Evolutionary conservation across 345 rosid species (phyloP), one percentile per base, ranked within the genome.

Genomic region (Citrus unshiu): DNA sequence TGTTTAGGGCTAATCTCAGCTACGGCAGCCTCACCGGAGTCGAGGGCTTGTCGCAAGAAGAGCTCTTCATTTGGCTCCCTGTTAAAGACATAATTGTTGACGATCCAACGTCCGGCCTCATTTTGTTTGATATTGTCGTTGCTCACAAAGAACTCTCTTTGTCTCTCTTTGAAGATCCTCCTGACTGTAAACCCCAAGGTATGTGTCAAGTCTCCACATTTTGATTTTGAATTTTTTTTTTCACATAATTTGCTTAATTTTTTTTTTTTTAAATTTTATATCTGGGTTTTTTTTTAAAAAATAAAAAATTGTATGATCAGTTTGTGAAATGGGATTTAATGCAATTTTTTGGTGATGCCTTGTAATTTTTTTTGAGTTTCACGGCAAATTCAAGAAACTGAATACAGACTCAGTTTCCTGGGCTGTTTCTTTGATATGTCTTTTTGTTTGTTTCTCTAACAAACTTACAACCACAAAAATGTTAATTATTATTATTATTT

Each of bases 141-240:
- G 99, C 98, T 58, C 88, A 80, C 35, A 96, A 96, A 75, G 97
- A 93, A 43, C 82, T 96, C 14, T 90, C 99, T 2, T 61, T 90
- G 5, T 91, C 99, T 30, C 90, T 96, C 79, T 94, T 96, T 68
- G 99, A 96, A 87, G 88, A 83, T 12, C 99, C 98, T 6, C 99
- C 98, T 19, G 72, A 76, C 59, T 96, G 99, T 77, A 88, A 74
- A 59, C 90, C 93, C 51, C 88, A 85, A 85, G 93, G 93, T 88
- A 82, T 9, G 9, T 22, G 21, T 13, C n/a, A 32, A 32, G 35
- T 14, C 19, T 5, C 68, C n/a, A 8, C 69, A 65, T 65, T 65
- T 34, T 65, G 27, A 4, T 27, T 19, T 62, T 62, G 18, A 32
- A 32, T 32, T 61, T 61, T 29, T 34, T 24, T 9, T 9, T 6